Percentiles rank a stretch among this genome's conserved stretches.
Evolutionary conservation across 139 green algal genomes (phyloP).

Genomic region (Picochlorum costavermella): DNA sequence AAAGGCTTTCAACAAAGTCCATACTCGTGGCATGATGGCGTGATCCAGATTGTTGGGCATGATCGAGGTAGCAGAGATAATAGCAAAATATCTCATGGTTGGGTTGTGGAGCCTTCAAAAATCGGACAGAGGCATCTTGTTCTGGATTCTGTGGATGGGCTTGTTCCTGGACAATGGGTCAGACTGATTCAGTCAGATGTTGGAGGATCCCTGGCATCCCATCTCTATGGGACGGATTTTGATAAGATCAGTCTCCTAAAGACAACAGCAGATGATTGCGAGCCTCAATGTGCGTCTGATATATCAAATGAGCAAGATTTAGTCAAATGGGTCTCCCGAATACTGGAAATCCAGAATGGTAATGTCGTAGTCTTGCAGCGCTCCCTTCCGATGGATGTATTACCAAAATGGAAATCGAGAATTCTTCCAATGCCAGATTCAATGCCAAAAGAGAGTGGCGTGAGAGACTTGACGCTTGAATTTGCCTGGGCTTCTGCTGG

Average conservation of each 20-base stretch:
- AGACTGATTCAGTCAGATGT: slow-evolving; percentile 2
- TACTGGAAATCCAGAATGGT: background rate
- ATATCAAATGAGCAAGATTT: slow-evolving; percentile 7
- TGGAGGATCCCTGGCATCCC: background rate
- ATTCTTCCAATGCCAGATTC: slow-evolving; percentile 2
- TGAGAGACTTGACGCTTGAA: slow-evolving; percentile 5
- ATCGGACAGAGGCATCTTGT: background rate
- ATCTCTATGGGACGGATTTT: slow-evolving; percentile 5
- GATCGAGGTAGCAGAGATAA: background rate
- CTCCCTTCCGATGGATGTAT: slow-evolving; percentile 5
- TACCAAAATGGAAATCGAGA: background rate
- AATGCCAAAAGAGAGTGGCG: slow-evolving; percentile 1
- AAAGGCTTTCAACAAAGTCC: background rate
- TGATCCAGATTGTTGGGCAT: slow-evolving; percentile 5
- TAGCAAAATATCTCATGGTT: background rate
- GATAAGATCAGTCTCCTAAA: background rate
- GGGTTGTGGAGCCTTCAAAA: background rate
- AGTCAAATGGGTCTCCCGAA: slow-evolving; percentile 2
- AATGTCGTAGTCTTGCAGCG: slow-evolving; percentile 1
- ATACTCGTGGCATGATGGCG: slow-evolving; percentile 9
- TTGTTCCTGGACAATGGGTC: slow-evolving; percentile 9
- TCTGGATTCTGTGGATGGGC: background rate
- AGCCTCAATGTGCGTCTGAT: background rate
- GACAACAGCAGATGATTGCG: background rate
- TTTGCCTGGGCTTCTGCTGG: background rate